Evolutionary conservation across 2,329 filamentous ascomycete species (phyloP).

Genomic region (Aspergillus transmontanensis): DNA sequence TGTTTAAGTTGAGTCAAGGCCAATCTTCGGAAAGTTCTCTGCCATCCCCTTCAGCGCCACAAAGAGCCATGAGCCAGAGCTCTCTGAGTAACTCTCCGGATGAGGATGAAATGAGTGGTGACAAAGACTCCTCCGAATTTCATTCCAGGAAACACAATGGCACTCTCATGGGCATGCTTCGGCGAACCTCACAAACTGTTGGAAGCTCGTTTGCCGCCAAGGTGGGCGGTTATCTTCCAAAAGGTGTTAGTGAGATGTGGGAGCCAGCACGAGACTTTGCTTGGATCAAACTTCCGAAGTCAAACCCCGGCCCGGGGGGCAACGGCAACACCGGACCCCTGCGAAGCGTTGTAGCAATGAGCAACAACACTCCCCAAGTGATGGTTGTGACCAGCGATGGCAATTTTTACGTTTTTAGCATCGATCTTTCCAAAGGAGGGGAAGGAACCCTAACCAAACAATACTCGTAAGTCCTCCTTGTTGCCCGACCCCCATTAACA

Average conservation of each 20-base stretch:
- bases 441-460: constrained; percentile 90
- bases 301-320: constrained; percentile 40
- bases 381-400: constrained; percentile 98
- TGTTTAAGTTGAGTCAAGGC: constrained; percentile 73
- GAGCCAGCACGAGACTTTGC: constrained; percentile 94
- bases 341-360: constrained; percentile 95
- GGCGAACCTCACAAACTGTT: constrained; percentile 93
- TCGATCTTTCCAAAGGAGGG: constrained; percentile 91
- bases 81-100: constrained; percentile 31
- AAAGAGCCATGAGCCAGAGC: constrained; percentile 29
- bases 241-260: constrained; percentile 96
- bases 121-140: constrained; percentile 36
- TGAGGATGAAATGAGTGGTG: constrained; percentile 34
- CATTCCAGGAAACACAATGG: constrained; percentile 60
- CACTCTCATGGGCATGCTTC: constrained; percentile 84
- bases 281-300: constrained; percentile 86
- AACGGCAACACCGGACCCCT: constrained; percentile 58
- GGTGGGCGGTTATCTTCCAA: constrained; percentile 87
- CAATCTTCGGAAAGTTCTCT: constrained; percentile 30
- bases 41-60: constrained; percentile 27
- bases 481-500: not conserved
- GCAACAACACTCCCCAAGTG: constrained; percentile 88
- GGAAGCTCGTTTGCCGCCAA: constrained; percentile 85
- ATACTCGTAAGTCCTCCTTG: constrained; percentile 73
- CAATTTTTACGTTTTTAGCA: constrained; percentile 90